phyloP scores from a whole-genome alignment of 108 stramenopile species.

The Halocafeteria seosinensis region DNA sequence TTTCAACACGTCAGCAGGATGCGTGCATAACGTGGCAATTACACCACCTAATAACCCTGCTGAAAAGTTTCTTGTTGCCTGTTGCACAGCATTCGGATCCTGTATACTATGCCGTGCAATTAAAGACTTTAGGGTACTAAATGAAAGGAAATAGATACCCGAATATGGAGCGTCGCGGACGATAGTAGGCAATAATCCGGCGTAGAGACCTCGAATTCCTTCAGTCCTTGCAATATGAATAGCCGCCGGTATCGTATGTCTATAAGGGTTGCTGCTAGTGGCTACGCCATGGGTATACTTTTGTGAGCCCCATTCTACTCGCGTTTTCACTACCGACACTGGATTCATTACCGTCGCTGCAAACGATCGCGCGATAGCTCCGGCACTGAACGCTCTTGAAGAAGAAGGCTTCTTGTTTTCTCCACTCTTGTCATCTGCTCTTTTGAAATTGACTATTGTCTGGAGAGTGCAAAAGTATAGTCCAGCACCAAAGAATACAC shows the following conservation, averaged over 20 bases:
- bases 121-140: neutral
- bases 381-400: neutral
- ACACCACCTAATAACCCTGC: neutral
- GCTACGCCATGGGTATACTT: neutral
- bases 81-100: neutral
- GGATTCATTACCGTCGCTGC: neutral
- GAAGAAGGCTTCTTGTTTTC: neutral
- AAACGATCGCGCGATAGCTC: neutral
- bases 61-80: too few relatives aligned
- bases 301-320: neutral
- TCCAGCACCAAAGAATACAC: neutral
- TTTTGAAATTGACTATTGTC: neutral
- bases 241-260: neutral
- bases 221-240: neutral
- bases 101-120: neutral
- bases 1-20: neutral
- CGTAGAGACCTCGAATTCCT: neutral
- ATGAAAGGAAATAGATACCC: neutral
- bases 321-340: neutral
- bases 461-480: neutral
- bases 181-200: neutral
- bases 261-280: neutral
- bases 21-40: neutral
- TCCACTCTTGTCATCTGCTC: neutral
- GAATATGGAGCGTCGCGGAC: slow-evolving; percentile 1